Conservation (phyloP, 768 basidiomycete genomes). For the Lactarius akahatsu region DNA sequence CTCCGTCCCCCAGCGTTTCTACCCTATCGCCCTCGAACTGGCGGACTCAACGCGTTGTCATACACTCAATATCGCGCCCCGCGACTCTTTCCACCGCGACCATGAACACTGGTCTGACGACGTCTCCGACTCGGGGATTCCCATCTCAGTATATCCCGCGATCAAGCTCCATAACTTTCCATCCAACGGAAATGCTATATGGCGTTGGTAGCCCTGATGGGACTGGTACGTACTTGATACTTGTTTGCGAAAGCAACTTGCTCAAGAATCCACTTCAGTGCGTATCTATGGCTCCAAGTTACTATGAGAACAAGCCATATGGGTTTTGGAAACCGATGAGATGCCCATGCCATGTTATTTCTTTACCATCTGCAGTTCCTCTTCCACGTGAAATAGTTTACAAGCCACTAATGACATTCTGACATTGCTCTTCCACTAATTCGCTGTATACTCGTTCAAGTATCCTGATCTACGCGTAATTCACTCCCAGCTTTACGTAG, state of each 20-base stretch:
- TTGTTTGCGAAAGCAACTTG: background rate
- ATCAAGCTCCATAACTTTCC: slow-evolving; percentile 69
- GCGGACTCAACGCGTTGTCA: slow-evolving; percentile 61
- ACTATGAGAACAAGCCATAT: slow-evolving; percentile 14
- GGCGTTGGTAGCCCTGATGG: slow-evolving; percentile 75
- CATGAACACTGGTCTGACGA: slow-evolving; percentile 54
- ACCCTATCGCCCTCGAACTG: slow-evolving; percentile 57
- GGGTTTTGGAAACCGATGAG: background rate
- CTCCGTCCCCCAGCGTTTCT: slow-evolving; percentile 36
- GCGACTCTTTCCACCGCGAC: slow-evolving; percentile 45
- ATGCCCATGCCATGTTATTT: slow-evolving; percentile 1
- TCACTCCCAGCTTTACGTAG: slow-evolving; percentile 14
- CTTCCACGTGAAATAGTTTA: slow-evolving; percentile 14
- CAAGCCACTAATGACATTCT: slow-evolving; percentile 11
- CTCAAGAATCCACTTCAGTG: slow-evolving; percentile 10
- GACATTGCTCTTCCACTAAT: slow-evolving; percentile 7
- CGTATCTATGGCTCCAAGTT: slow-evolving; percentile 29
- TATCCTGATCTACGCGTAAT: background rate
- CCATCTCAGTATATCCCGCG: slow-evolving; percentile 63
- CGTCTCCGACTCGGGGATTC: slow-evolving; percentile 53
- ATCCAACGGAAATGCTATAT: slow-evolving; percentile 84
- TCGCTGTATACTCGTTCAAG: background rate
- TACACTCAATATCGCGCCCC: slow-evolving; percentile 54
- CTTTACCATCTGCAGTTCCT: slow-evolving; percentile 19
- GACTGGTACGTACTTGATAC: slow-evolving; percentile 35